Evolutionary conservation across 2,329 filamentous ascomycete species (phyloP), one percentile per base, ranked within the genome.

Genomic region (Colletotrichum acutatum): DNA sequence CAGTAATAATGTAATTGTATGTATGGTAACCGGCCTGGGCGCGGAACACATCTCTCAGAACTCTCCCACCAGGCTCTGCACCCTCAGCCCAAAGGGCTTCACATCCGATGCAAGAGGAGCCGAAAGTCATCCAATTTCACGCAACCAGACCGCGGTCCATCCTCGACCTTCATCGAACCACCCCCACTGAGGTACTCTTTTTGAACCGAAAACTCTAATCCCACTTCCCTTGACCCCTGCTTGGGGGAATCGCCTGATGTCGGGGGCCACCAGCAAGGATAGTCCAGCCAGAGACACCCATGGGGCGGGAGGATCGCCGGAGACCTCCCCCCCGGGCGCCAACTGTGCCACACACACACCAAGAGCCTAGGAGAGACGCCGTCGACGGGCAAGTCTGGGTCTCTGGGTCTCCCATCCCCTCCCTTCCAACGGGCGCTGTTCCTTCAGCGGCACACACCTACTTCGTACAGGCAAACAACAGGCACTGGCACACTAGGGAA

Each of bases 201-300:
- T 28, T 34, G 24, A 56, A n/a, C 32, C 66, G 16, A 72, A 60
- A 70, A 70, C 66, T 72, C 66, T 72, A 70, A 70, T 72, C 66
- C 26, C 46, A 70, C 60, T 49, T 64, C 70, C 34, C 59, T 56
- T 58, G 34, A 53, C 61, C 59, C 60, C 59, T 69, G 49, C 16
- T n/a, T n/a, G 19, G n/a, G 26, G 12, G 22, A 22, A n/a, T 60
- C 59, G 66, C 59, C 69, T 72, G 66, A 68, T 54, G 32, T 64
- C 26, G 59, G 54, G 42, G 58, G 66, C 26, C 6, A 16, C 22
- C 12, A 5, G 53, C 30, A 53, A 69, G 57, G 64, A 58, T 69
- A 14, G 30, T 22, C 52, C 32, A 12, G 24, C 49, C 19, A 54
- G 59, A 19, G 34, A 54, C 14, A 9, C 34, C 53, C 66, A 28